Conservation (phyloP, 768 basidiomycete species). For the Pisolithus orientalis region DNA sequence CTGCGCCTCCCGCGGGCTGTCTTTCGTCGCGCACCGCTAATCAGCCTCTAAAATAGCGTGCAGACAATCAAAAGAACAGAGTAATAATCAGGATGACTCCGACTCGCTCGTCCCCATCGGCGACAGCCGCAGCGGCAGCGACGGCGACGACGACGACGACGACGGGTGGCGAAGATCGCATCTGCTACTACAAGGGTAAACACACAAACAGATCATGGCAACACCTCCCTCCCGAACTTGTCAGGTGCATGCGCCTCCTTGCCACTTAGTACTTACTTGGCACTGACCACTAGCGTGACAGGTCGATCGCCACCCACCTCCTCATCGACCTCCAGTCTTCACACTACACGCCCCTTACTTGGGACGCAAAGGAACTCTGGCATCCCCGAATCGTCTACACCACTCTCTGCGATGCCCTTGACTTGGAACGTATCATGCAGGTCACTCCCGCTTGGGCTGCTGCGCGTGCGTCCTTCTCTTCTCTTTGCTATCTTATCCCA, state of each 20-base stretch:
- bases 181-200: conserved; percentile 49
- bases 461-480: conserved; percentile 43
- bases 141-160: conserved; percentile 21
- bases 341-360: conserved; percentile 42
- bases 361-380: conserved; percentile 51
- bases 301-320: conserved; percentile 40
- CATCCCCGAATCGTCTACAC: conserved; percentile 56
- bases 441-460: conserved; percentile 55
- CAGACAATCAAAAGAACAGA: no score
- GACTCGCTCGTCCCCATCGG: not conserved
- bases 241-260: conserved; percentile 46
- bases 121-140: conserved; percentile 1
- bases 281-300: not conserved
- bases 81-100: not conserved
- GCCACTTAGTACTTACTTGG: conserved; percentile 15
- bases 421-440: conserved; percentile 57
- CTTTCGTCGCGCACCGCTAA: conserved; percentile 9
- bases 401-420: conserved; percentile 53
- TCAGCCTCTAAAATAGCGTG: conserved; percentile 8
- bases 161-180: conserved; percentile 17
- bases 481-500: not conserved
- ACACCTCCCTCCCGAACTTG: conserved; percentile 55
- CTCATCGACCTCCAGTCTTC: conserved; percentile 41
- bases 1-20: conserved; percentile 13
- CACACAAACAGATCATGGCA: conserved; percentile 51